Conservation (phyloP, 306 rosid species). For the Parietaria judaica region DNA sequence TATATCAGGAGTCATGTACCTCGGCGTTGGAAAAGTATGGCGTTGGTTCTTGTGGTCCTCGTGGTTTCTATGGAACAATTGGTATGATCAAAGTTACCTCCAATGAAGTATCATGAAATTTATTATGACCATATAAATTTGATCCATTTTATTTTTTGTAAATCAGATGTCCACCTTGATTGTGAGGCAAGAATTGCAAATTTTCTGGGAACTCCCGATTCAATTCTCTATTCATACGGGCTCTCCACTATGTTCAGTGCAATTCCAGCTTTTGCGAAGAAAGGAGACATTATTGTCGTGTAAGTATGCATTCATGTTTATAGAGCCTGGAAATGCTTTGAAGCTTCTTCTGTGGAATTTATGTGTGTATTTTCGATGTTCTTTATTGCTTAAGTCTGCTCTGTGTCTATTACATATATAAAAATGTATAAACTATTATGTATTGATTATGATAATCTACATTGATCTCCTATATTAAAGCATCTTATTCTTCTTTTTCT, state of each 20-base stretch:
- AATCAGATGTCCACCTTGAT: constrained; percentile 93
- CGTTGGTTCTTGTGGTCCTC: constrained; percentile 99
- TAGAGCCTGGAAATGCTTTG: background rate
- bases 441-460: no score
- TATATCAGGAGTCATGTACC: constrained; percentile 74
- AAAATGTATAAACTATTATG: background rate
- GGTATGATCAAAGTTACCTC: constrained; percentile 37
- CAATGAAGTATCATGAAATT: constrained; percentile 6
- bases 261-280: constrained; percentile 92
- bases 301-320: constrained; percentile 37
- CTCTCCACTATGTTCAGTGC: constrained; percentile 99
- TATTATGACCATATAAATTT: constrained; percentile 7
- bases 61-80: constrained; percentile 94
- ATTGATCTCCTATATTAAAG: constrained; percentile 9
- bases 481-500: constrained; percentile 14
- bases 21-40: constrained; percentile 95
- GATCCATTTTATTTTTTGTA: constrained; percentile 16
- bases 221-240: constrained; percentile 92
- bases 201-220: constrained; percentile 96
- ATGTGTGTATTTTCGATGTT: background rate
- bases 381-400: no score
- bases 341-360: no score
- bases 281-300: constrained; percentile 91
- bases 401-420: background rate
- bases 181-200: constrained; percentile 95